phyloP scores from a whole-genome alignment of 176 grass and related monocot genomes.

The Cenchrus purpureus region DNA sequence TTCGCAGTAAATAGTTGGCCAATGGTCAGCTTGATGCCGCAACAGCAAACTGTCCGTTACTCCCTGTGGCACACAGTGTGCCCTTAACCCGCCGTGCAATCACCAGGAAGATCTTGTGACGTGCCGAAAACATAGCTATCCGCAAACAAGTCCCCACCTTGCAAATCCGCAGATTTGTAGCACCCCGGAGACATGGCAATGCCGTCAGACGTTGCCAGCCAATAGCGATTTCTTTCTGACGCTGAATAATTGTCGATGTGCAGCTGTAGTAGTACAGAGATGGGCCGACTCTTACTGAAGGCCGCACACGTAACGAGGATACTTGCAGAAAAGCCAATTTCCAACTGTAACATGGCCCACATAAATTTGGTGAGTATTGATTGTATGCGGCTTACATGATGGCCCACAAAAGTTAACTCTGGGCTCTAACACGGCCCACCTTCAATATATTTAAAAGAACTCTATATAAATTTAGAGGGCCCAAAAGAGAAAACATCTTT shows the following conservation, averaged over 20 bases:
- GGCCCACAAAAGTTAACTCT: neutral
- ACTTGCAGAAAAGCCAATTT: too few species aligned
- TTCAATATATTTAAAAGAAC: too few species aligned
- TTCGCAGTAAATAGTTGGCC: neutral
- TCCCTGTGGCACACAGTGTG: too few species aligned
- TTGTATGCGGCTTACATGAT: neutral
- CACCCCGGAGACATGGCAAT: too few species aligned
- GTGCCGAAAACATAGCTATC: neutral
- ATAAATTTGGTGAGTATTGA: too few species aligned
- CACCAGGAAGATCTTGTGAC: too few species aligned
- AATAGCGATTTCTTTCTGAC: neutral
- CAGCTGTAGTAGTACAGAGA: neutral
- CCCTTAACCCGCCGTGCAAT: neutral
- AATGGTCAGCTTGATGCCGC: neutral
- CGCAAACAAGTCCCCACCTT: too few species aligned
- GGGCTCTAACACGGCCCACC: neutral
- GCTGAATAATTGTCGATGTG: neutral
- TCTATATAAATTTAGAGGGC: neutral
- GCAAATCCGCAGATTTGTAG: neutral
- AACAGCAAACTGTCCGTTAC: neutral
- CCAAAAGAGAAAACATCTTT: neutral
- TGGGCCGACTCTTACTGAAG: neutral
- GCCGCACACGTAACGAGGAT: neutral
- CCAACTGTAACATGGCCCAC: too few species aligned
- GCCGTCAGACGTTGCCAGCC: neutral